A percentile compares a stretch with the other conserved stretches of the same genome.
phyloP scores from a whole-genome alignment of 805 yeast genomes.

The Pachysolen tannophilus region DNA sequence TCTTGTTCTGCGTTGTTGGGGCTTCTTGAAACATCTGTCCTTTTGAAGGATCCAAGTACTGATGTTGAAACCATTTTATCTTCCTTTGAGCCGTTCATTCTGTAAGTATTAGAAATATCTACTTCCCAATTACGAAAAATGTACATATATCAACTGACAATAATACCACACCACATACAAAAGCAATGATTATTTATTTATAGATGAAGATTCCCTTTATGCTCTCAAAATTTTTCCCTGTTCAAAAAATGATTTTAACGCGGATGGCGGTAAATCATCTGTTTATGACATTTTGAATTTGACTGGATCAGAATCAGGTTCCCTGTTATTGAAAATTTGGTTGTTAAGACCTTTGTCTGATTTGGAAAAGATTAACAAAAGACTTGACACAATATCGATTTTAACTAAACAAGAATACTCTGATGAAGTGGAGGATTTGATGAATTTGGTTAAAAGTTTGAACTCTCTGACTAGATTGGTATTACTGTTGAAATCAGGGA shows the following conservation, averaged over 20 bases:
- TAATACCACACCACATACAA: no score
- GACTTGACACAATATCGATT: constrained; percentile 21
- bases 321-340: constrained; percentile 23
- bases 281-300: constrained; percentile 16
- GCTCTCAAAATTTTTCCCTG: constrained; percentile 19
- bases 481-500: constrained; percentile 18
- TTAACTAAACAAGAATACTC: constrained; percentile 17
- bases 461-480: constrained; percentile 21
- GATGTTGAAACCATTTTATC: constrained; percentile 6
- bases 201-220: constrained; percentile 21
- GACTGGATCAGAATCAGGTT: constrained; percentile 23
- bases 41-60: background rate
- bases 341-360: constrained; percentile 25
- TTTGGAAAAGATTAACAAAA: constrained; percentile 17
- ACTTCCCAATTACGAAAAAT: no score
- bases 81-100: constrained; percentile 1
- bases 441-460: constrained; percentile 15
- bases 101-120: no score
- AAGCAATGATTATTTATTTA: constrained; percentile 14
- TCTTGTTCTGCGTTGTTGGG: background rate
- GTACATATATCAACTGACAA: no score
- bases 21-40: background rate
- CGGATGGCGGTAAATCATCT: constrained; percentile 10
- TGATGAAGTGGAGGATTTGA: constrained; percentile 15
- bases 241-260: constrained; percentile 8